phyloP scores from a whole-genome alignment of 208 protist species.

The Angomonas ambiguus region DNA sequence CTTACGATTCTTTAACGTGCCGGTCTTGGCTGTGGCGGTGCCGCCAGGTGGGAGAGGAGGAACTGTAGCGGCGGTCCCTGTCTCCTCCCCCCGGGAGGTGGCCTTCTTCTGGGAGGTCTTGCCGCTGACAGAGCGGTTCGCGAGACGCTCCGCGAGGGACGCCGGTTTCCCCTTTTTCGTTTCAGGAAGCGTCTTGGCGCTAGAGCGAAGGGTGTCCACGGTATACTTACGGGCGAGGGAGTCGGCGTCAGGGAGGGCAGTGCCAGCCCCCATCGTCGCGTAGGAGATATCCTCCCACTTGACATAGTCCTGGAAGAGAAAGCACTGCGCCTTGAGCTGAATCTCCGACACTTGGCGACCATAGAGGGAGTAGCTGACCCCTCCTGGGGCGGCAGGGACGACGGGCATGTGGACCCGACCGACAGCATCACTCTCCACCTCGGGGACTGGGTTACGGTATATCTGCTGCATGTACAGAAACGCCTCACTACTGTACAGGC shows the following conservation, averaged over 20 bases:
- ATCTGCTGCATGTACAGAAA: constrained; percentile 59
- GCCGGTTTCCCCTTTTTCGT: not conserved
- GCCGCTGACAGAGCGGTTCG: not conserved
- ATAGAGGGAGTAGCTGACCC: constrained; percentile 48
- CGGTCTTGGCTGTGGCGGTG: not conserved
- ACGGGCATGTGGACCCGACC: constrained; percentile 69
- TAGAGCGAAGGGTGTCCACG: not conserved
- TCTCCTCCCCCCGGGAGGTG: not conserved
- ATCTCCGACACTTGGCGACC: constrained; percentile 57
- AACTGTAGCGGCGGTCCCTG: not conserved
- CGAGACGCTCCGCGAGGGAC: not conserved
- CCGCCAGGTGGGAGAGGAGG: not conserved
- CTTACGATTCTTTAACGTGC: not conserved
- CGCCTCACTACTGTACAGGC: constrained; percentile 50
- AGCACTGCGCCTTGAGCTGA: constrained; percentile 64
- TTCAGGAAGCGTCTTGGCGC: not conserved
- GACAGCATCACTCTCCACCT: constrained; percentile 54
- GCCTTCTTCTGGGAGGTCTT: not conserved
- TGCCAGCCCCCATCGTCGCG: constrained; percentile 24
- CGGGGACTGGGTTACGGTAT: constrained; percentile 57
- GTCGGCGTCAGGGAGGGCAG: not conserved
- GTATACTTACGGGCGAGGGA: constrained; percentile 22
- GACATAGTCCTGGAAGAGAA: constrained; percentile 66
- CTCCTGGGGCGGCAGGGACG: constrained; percentile 47
- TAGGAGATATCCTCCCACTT: constrained; percentile 85